These are phyloP conservation scores for Silene vulgaris DNA, from an alignment of 179 eudicot species.

Conservation along the genomic window DNA sequence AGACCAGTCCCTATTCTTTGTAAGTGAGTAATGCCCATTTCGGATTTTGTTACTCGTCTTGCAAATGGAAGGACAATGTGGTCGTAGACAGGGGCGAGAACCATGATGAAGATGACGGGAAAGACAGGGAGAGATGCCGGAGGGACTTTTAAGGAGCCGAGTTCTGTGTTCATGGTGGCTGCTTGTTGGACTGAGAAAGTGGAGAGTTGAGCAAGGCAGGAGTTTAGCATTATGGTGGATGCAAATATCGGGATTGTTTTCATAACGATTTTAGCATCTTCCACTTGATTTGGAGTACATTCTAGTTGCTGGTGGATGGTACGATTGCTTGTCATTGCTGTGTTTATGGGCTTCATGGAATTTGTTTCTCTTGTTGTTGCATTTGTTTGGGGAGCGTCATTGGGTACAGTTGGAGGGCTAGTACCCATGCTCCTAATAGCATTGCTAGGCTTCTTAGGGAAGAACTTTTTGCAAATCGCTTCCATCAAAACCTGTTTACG, in stretches of 20 bases:
- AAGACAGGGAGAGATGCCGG: conserved; percentile 89
- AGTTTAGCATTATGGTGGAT: conserved; percentile 75
- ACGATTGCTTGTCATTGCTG: conserved; percentile 33
- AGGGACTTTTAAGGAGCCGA: conserved; percentile 58
- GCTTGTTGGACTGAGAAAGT: conserved; percentile 92
- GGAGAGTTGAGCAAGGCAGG: conserved; percentile 88
- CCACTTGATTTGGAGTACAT: conserved; percentile 56
- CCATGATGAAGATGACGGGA: conserved; percentile 67
- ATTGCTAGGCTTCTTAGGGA: conserved; percentile 32
- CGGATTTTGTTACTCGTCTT: conserved; percentile 51
- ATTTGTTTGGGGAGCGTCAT: background rate
- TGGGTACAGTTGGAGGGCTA: conserved; percentile 15
- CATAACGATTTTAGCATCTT: conserved; percentile 59
- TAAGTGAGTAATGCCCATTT: conserved; percentile 67
- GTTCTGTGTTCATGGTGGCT: conserved; percentile 67
- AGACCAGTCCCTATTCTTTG: conserved; percentile 78
- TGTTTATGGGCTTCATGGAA: conserved; percentile 35
- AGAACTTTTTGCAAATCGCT: conserved; percentile 40
- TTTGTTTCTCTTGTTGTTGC: conserved; percentile 24
- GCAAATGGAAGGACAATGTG: conserved; percentile 61
- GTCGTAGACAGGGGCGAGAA: conserved; percentile 68
- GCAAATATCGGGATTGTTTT: conserved; percentile 61
- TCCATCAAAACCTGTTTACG: conserved; percentile 52
- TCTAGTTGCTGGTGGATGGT: conserved; percentile 32
- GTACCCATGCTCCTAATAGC: conserved; percentile 37